Base-by-base conservation (phyloP, 2,329 filamentous ascomycete species). In the Xylaria digitata region DNA sequence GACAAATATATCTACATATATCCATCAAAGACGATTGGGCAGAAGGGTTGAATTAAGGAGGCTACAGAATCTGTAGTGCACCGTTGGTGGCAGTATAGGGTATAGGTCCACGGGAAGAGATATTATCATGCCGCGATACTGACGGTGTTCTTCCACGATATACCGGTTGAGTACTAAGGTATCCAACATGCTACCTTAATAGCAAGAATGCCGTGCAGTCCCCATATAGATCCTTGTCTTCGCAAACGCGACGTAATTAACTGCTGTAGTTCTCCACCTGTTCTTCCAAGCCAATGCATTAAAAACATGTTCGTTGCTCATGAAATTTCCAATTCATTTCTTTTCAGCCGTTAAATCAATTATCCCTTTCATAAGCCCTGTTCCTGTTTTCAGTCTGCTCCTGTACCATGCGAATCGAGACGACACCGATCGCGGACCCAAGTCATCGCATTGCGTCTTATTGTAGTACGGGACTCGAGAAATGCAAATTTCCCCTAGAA, bases 231-330 rank as follows among this genome's bases (percentile, higher is more conserved):
- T 42, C 23, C 26, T 13, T n/a, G 40, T 30, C 26, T 37, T 54
- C n/a, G 6, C 21, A 46, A 48, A 17, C 5, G 17, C 15, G 42
- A 32, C 13, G 8, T 34, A 6, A 40, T 15, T 17, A 34, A 30
- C 13, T 15, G n/a, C 17, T 13, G 17, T 19, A 23, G 6, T 15
- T 21, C 30, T 55, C 3, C 21, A 11, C 48, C n/a, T 8, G 9
- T 8, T 30, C 23, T 50, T 30, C 7, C 3, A 48, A 43, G 40
- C 19, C 8, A 8, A 64, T 46, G 17, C 13, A 32, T 15, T 13
- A 37, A 23, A 30, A 32, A 40, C 4, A 49, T 42, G 9, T 8
- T 55, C 57, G 30, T 56, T 26, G 23, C 15, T 61, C 34, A 50
- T 61, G 34, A 48, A 37, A 8, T 50, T 34, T 30, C 23, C n/a